These are phyloP conservation scores for Vigna trinervia DNA, from an alignment of 306 rosid genomes.

Conservation along the genomic window DNA sequence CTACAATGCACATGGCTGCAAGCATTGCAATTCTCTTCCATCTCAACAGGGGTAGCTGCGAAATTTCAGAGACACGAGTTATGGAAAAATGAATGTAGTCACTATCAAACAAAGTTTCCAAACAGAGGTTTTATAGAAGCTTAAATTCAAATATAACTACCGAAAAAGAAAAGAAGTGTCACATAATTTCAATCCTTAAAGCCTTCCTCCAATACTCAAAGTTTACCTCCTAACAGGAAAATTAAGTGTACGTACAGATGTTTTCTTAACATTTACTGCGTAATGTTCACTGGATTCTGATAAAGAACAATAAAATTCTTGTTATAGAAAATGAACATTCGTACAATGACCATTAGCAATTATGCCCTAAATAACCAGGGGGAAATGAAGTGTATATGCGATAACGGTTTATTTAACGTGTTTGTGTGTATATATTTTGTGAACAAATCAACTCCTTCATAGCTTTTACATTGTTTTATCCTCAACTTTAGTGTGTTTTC, in stretches of 20 bases:
- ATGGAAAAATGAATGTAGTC: not conserved
- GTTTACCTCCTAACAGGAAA: too few relatives aligned
- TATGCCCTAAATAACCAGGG: not conserved
- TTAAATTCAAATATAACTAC: not conserved
- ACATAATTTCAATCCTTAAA: too few relatives aligned
- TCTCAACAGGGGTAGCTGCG: slow-evolving; percentile 73
- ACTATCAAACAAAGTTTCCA: not conserved
- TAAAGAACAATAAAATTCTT: not conserved
- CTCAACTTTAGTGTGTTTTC: too few relatives aligned
- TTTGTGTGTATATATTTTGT: too few relatives aligned
- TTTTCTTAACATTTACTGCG: not conserved
- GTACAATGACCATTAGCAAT: not conserved
- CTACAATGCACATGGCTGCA: slow-evolving; percentile 77
- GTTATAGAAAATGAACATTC: not conserved
- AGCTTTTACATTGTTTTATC: too few relatives aligned
- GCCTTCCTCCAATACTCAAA: too few relatives aligned
- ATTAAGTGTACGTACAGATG: too few relatives aligned
- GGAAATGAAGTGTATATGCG: not conserved
- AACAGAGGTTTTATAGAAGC: not conserved
- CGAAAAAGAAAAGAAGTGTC: too few relatives aligned
- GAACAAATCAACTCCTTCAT: too few relatives aligned
- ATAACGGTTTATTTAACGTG: too few relatives aligned
- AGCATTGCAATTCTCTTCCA: slow-evolving; percentile 79
- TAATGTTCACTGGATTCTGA: not conserved
- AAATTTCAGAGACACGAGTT: slow-evolving; percentile 7